Base-by-base conservation (phyloP, 768 basidiomycete genomes). In the Dioszegia hungarica region DNA sequence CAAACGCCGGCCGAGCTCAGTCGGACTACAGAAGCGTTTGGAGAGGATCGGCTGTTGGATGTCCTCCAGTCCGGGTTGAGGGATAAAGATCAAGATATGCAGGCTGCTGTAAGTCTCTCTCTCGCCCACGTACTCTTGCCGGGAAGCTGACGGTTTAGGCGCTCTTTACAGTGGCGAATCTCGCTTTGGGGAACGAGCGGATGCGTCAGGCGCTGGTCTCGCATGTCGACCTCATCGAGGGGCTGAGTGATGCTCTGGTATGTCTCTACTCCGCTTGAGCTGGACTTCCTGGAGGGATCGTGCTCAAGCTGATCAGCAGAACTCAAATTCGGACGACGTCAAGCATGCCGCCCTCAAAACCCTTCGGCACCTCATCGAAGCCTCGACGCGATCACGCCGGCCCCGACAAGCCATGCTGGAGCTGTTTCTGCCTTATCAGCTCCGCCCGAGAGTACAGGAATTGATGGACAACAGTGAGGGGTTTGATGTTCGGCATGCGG, bases 391-490 rank as follows among this genome's bases (percentile, higher is more conserved):
- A 39, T 58, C 64, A 12, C 57, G 61, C 27, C 55, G 59, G 41
- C 70, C 70, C 4, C 38, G 70, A 46, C 65, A 61, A 45, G 47
- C 54, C 12, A 64, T 72, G 47, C 36, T 72, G 11, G 67, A 67
- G 34, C 48, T 64, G 5, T 64, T 72, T 25, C 57, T 64, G 36
- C 70, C 67, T 3, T 72, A 72, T 53, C 63, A 66, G 39, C 57
- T 72, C 12, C 59, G 56, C 43, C 14, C 60, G 15, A 34, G 67
- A 20, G 34, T 69, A 3, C 43, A 40, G 25, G 66, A 66, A 6
- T 34, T 72, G 19, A 53, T 47, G 5, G 64, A 67, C 25, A 31
- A 24, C 9, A 50, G 40, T 25, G 36, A 43, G 1, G 55, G 52
- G 55, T 31, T 69, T 20, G 65, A 69, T 44, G 68, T 72, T 5